Conservation (phyloP, 805 yeast species). For the Wickerhamomyces pijperi region DNA sequence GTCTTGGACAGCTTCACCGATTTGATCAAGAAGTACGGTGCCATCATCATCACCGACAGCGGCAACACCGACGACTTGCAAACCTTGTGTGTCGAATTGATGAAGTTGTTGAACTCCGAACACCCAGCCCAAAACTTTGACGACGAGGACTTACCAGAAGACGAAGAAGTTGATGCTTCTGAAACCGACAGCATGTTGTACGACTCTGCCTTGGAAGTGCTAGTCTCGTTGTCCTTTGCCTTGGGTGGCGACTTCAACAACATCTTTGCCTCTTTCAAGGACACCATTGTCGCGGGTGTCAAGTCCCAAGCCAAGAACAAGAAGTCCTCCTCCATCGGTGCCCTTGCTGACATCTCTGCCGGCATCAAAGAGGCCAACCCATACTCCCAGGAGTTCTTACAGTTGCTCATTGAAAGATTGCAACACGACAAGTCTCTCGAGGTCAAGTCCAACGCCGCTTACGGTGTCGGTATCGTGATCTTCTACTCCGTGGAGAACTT, state of each 20-base stretch:
- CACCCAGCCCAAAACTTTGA: slow-evolving; percentile 79
- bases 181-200: slow-evolving; percentile 58
- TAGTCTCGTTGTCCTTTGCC: slow-evolving; percentile 66
- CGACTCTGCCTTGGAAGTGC: slow-evolving; percentile 79
- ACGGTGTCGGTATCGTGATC: slow-evolving; percentile 78
- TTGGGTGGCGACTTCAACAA: slow-evolving; percentile 69
- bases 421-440: slow-evolving; percentile 71
- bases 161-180: slow-evolving; percentile 46
- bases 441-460: slow-evolving; percentile 91
- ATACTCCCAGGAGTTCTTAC: slow-evolving; percentile 57
- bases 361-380: slow-evolving; percentile 62
- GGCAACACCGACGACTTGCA: slow-evolving; percentile 52
- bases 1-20: slow-evolving; percentile 67
- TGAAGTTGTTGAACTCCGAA: slow-evolving; percentile 66
- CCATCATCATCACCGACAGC: slow-evolving; percentile 52
- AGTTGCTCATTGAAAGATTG: slow-evolving; percentile 57
- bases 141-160: slow-evolving; percentile 46
- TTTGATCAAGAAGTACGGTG: slow-evolving; percentile 59
- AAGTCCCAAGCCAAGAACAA: slow-evolving; percentile 56
- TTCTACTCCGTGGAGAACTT: slow-evolving; percentile 32
- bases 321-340: slow-evolving; percentile 79
- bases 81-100: slow-evolving; percentile 55
- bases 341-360: slow-evolving; percentile 77
- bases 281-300: slow-evolving; percentile 44
- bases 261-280: slow-evolving; percentile 64